Percentiles rank a stretch among this genome's conserved stretches.
These are phyloP conservation scores for Neurospora sp. DNA, from an alignment of 495 filamentous ascomycete species.

Conservation along the genomic window DNA sequence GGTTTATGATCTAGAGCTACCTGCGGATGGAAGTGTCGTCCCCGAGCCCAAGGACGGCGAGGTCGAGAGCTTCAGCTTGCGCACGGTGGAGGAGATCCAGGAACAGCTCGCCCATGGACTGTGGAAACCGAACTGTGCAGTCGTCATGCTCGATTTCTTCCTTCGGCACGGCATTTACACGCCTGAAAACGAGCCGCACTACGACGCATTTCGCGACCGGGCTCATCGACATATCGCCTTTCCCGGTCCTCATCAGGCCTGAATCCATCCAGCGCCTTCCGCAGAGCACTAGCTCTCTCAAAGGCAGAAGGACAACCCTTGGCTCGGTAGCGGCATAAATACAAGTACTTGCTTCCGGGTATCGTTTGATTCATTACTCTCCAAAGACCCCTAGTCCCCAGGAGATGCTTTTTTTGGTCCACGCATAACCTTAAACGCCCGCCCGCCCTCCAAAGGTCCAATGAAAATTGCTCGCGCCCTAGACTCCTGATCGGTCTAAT, in stretches of 20 bases:
- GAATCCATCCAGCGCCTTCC: neutral
- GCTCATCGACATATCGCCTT: constrained; percentile 78
- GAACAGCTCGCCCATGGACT: constrained; percentile 56
- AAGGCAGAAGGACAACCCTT: neutral
- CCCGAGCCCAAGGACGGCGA: constrained; percentile 76
- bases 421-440: neutral
- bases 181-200: constrained; percentile 71
- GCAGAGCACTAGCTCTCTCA: neutral
- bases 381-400: neutral
- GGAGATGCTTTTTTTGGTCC: neutral
- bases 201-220: constrained; percentile 61
- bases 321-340: neutral
- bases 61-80: constrained; percentile 75
- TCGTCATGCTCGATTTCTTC: constrained; percentile 84
- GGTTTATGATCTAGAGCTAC: constrained; percentile 80
- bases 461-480: neutral
- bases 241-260: constrained; percentile 48
- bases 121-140: constrained; percentile 91
- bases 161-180: constrained; percentile 75
- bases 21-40: constrained; percentile 42
- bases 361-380: constrained; percentile 11
- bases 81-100: constrained; percentile 63
- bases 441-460: neutral
- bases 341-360: constrained; percentile 13
- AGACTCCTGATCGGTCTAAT: neutral